Evolutionary conservation across 352 stramenopile species (phyloP), one percentile per base, ranked within the genome.

Genomic region (Phytophthora sp.): DNA sequence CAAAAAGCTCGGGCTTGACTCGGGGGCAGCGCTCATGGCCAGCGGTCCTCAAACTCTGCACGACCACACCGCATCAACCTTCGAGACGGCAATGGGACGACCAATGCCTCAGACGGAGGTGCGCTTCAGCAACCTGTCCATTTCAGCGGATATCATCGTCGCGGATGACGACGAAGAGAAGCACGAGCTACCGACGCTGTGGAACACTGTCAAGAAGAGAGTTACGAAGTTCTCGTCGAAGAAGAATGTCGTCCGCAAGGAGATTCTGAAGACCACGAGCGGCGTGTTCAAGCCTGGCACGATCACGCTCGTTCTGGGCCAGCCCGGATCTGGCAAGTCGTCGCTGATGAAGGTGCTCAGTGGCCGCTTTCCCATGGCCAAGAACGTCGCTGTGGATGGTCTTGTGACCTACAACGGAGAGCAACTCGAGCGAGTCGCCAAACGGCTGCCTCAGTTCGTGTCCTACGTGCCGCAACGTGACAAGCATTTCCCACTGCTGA

Each of bases 401-500:
- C 42, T 53, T 0, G 65, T 84, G 18, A 74, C 69, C 17, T 87
- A 76, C 72, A 87, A 84, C 31, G 72, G 72, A n/a, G 55, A 67
- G 23, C 35, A 50, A 9, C 58, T 68, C 20, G 45, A 55, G 13
- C 43, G 30, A 5, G 24, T 85, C 10, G 37, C 17, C 15, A 69
- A 69, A 38, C 63, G 64, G 15, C 42, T 84, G 6, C 65, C 71
- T 3, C 72, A 82, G 32, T 63, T 81, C 5, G 45, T 69, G 6
- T 60, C 68, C 0, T 82, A 85, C 38, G 73, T 80, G 8, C 58
- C 54, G 1, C 73, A 81, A 56, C 64, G 75, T n/a, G 92, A 98
- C 69, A 98, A 77, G 97, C 93, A 46, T 77, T 98, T 97, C 97
- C 51, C 59, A 0, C 21, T 56, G 13, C 37, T 74, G 8, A 69